Conservation (phyloP, 2,329 filamentous ascomycete species). For the Colletotrichum aenigma region DNA sequence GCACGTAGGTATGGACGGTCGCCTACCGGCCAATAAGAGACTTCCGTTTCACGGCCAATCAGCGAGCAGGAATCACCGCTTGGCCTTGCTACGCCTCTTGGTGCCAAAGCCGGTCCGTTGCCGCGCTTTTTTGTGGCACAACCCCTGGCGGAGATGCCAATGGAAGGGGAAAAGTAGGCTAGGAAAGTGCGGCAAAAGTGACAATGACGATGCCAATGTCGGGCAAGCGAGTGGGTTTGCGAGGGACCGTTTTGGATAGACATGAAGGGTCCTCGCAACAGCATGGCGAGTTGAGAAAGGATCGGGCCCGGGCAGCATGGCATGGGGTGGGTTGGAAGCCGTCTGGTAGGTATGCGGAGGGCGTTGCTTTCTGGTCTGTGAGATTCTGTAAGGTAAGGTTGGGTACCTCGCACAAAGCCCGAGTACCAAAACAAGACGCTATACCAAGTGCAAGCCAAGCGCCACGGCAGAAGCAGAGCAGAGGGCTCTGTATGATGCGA, state of each 20-base stretch:
- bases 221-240: neutral
- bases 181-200: neutral
- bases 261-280: neutral
- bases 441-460: neutral
- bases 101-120: neutral
- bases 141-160: neutral
- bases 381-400: neutral
- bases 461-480: neutral
- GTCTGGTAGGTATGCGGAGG: neutral
- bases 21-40: slow-evolving; percentile 4
- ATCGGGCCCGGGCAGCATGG: neutral
- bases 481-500: neutral
- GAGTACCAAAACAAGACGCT: neutral
- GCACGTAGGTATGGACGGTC: neutral
- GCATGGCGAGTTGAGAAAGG: neutral
- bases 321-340: neutral
- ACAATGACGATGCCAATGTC: neutral
- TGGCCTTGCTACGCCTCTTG: neutral
- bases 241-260: neutral
- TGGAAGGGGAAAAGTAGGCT: neutral
- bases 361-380: neutral
- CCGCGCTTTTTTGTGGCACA: neutral
- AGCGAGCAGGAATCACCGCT: neutral
- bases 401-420: neutral
- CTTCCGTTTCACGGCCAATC: neutral